Base-by-base conservation (phyloP, 148 eudicot genomes). In the Persicaria maculosa region DNA sequence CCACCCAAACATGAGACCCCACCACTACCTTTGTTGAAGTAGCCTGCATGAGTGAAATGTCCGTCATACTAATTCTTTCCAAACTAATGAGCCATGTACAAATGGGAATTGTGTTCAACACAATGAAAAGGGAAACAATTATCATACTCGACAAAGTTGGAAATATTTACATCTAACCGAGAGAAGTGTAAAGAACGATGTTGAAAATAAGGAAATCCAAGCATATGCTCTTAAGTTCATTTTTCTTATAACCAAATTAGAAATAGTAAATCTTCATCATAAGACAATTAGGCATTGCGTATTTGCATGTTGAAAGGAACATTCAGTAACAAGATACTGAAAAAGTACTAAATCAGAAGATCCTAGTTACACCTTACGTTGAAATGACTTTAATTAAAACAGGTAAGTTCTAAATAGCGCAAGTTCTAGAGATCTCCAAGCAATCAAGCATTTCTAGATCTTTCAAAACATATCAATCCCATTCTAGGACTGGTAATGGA, bases 1-100 rank as follows among this genome's bases (percentile, higher is more conserved):
- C 96, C 81, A 95, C 91, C 99, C 99, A 95, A 78, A 95, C 99
- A 47, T 83, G 91, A 75, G 97, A 84, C 71, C 99, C 99, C 46
- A 83, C 88, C 44, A 79, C 82, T 76, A 89, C 81, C 80, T 77
- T 81, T 65, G 7, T 65, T 65, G 47, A 65, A 65, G 47, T 3
- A 65, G 47, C 70, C 70, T 65, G 46, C 46, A 65, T 65, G 46
- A 65, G 9, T 8, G 14, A 50, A 50, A 50, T 50, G 53, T 2
- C 12, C 53, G 14, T 12, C 53, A 50, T 15, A 50, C 14, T 50
- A 12, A 8, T 50, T 50, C 53, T 50, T 11, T 50, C 53, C 15
- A 9, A 50, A 50, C 10, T 50, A 50, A 50, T 2, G 14, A 50
- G n/a, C 14, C 53, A 50, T 50, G 44, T 11, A 22, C 16, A 62